Conservation (phyloP, 2,329 filamentous ascomycete species). For the Onygenales sp. region DNA sequence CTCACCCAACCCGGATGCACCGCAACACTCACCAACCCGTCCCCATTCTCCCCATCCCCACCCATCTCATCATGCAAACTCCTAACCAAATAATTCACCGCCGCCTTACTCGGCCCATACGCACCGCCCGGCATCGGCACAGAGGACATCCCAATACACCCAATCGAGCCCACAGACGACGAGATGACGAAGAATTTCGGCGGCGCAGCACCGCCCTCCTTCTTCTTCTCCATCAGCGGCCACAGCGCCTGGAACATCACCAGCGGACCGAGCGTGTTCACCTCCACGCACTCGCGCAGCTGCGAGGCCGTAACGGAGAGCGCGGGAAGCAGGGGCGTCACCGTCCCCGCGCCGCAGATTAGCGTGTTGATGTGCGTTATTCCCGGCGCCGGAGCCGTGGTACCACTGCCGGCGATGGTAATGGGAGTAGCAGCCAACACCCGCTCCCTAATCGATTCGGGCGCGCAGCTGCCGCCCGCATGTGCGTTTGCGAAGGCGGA, state of each 20-base stretch:
- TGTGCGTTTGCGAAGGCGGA: slow-evolving; percentile 3
- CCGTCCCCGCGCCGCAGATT: slow-evolving; percentile 26
- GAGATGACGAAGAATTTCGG: slow-evolving; percentile 15
- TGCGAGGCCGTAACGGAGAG: slow-evolving; percentile 22
- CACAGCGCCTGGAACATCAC: slow-evolving; percentile 16
- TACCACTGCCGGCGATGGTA: slow-evolving; percentile 12
- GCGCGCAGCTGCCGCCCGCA: not conserved
- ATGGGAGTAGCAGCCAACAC: not conserved
- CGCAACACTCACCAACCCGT: slow-evolving; percentile 13
- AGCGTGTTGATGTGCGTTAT: slow-evolving; percentile 20
- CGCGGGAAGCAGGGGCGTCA: slow-evolving; percentile 51
- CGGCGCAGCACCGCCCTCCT: not conserved
- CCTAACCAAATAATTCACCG: slow-evolving; percentile 14
- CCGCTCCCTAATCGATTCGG: slow-evolving; percentile 6
- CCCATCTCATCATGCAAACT: slow-evolving; percentile 19
- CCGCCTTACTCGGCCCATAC: slow-evolving; percentile 17
- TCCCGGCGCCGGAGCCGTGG: too few species aligned
- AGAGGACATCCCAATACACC: slow-evolving; percentile 8
- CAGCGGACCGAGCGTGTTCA: slow-evolving; percentile 28
- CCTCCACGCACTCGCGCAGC: slow-evolving; percentile 12
- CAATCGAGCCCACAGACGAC: slow-evolving; percentile 17
- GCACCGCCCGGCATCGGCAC: slow-evolving; percentile 12
- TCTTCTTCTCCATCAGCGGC: slow-evolving; percentile 8
- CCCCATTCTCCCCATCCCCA: slow-evolving; percentile 7
- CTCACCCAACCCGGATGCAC: slow-evolving; percentile 33